These are phyloP conservation scores for Pythium brachiatum DNA, from an alignment of 352 stramenopile species.

Conservation along the genomic window DNA sequence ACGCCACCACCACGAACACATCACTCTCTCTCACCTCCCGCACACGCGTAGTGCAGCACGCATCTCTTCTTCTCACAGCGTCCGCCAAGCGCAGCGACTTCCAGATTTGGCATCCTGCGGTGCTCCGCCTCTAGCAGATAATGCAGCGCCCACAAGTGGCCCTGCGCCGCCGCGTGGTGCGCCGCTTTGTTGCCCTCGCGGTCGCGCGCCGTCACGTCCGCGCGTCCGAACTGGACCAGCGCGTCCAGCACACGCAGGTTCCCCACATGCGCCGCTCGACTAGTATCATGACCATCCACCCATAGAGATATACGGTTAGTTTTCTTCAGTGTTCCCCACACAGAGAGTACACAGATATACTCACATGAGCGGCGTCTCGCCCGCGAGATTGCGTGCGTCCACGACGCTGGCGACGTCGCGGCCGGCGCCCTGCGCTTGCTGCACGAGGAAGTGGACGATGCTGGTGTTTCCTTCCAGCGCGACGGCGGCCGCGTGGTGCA, in stretches of 20 bases:
- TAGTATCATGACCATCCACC: conserved; percentile 14
- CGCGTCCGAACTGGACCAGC: conserved; percentile 48
- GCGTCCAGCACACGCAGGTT: conserved; percentile 64
- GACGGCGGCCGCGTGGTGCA: conserved; percentile 61
- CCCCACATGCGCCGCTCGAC: conserved; percentile 63
- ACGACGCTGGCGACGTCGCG: conserved; percentile 33
- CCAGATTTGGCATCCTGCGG: conserved; percentile 19
- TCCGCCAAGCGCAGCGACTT: conserved; percentile 14
- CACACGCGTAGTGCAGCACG: conserved; percentile 61
- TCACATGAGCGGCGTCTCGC: conserved; percentile 80
- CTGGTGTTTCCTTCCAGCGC: conserved; percentile 34
- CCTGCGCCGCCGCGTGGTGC: conserved; percentile 66
- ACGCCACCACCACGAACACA: too few species aligned
- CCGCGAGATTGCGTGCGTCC: conserved; percentile 50
- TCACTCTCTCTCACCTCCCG: conserved; percentile 29
- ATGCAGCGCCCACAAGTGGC: conserved; percentile 74
- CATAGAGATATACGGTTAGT: background rate
- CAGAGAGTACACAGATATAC: too few species aligned
- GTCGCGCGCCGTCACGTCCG: conserved; percentile 54
- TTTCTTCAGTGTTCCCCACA: too few species aligned
- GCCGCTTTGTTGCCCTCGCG: conserved; percentile 57
- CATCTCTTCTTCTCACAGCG: conserved; percentile 35
- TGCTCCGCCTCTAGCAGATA: conserved; percentile 58
- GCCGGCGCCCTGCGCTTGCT: conserved; percentile 49
- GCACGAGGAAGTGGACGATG: conserved; percentile 79